A percentile compares a stretch with the other conserved stretches of the same genome.
Evolutionary conservation across 2,329 filamentous ascomycete genomes (phyloP).

Genomic region (Paecilomyces niveus): DNA sequence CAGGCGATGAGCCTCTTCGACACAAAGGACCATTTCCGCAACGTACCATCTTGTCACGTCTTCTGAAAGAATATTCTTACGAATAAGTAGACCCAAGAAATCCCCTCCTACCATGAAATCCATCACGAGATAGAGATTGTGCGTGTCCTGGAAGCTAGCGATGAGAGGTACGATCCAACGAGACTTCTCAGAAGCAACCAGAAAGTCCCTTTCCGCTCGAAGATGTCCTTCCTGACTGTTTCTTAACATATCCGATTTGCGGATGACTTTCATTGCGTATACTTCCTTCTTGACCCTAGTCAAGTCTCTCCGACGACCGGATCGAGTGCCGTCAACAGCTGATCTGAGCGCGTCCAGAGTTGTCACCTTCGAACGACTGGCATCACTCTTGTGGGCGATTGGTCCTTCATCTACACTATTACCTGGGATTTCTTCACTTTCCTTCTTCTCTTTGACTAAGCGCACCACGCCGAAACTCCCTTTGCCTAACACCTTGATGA

Average conservation of each 20-base stretch:
- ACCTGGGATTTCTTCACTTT: not conserved
- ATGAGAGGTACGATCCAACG: conserved; percentile 85
- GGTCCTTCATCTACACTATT: conserved; percentile 10
- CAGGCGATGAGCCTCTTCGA: conserved; percentile 84
- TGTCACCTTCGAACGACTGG: conserved; percentile 8
- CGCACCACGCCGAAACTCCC: conserved; percentile 92
- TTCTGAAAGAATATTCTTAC: conserved; percentile 77
- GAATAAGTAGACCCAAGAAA: conserved; percentile 78
- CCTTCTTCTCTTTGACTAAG: conserved; percentile 63
- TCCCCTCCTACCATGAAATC: conserved; percentile 97
- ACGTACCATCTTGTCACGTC: conserved; percentile 76
- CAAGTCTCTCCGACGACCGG: conserved; percentile 21
- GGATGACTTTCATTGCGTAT: conserved; percentile 95
- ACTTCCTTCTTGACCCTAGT: conserved; percentile 48
- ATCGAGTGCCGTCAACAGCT: conserved; percentile 14
- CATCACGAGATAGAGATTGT: conserved; percentile 88
- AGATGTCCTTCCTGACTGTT: conserved; percentile 90
- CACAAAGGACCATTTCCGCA: conserved; percentile 91
- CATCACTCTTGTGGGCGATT: conserved; percentile 5
- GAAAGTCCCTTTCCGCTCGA: conserved; percentile 82
- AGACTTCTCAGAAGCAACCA: conserved; percentile 82
- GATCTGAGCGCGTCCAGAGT: conserved; percentile 14
- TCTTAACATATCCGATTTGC: conserved; percentile 85
- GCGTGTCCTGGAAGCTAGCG: conserved; percentile 78
- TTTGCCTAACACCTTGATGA: conserved; percentile 76